Conservation (phyloP, 805 yeast genomes). For the Wickerhamomyces rabaulensis region DNA sequence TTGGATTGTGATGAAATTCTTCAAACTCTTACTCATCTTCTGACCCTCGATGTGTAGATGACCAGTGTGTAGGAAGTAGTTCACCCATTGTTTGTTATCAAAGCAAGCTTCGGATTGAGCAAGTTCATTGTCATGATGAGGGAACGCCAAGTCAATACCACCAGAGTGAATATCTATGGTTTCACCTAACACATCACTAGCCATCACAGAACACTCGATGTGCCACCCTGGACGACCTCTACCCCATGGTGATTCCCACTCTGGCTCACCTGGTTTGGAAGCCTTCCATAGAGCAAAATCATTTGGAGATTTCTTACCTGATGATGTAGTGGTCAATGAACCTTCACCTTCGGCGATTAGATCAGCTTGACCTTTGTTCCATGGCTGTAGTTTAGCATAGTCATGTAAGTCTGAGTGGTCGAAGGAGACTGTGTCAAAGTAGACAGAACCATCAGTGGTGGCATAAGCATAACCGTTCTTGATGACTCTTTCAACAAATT, state of each 20-base stretch:
- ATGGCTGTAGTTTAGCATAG: slow-evolving; percentile 95
- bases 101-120: slow-evolving; percentile 96
- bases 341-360: slow-evolving; percentile 96
- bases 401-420: slow-evolving; percentile 68
- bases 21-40: slow-evolving; percentile 93
- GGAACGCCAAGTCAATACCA: slow-evolving; percentile 95
- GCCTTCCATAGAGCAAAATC: slow-evolving; percentile 98
- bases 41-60: slow-evolving; percentile 98
- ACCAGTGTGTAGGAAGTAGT: slow-evolving; percentile 94
- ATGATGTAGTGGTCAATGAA: slow-evolving; percentile 49
- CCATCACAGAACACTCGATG: slow-evolving; percentile 99
- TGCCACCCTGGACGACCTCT: slow-evolving; percentile 99
- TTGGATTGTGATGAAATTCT: slow-evolving; percentile 90
- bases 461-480: slow-evolving; percentile 78
- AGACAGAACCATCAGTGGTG: slow-evolving; percentile 88
- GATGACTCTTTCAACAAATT: slow-evolving; percentile 70
- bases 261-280: slow-evolving; percentile 95
- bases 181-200: slow-evolving; percentile 78
- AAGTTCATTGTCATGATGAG: slow-evolving; percentile 97
- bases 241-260: slow-evolving; percentile 96
- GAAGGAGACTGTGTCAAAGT: slow-evolving; percentile 83
- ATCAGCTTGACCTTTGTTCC: slow-evolving; percentile 88
- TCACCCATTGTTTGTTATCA: slow-evolving; percentile 91
- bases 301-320: slow-evolving; percentile 64
- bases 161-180: slow-evolving; percentile 94